These are phyloP conservation scores for Aspergillus unguis DNA, from an alignment of 2,329 filamentous ascomycete species.

Conservation along the genomic window DNA sequence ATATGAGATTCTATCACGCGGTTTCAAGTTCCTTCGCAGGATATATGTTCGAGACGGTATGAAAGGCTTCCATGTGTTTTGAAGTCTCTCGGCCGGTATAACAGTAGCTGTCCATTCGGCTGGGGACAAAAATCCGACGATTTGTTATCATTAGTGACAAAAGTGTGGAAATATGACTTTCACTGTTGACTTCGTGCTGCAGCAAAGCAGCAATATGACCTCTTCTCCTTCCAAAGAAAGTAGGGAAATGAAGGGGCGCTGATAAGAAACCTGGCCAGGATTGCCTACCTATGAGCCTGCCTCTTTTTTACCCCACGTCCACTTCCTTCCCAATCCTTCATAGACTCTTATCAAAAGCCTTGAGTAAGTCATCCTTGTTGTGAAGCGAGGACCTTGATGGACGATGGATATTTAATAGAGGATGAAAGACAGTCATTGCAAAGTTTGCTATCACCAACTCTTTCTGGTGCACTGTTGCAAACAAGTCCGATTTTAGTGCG, in stretches of 20 bases:
- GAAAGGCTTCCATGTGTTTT: neutral
- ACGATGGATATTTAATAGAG: neutral
- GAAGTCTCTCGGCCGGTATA: neutral
- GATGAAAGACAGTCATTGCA: neutral
- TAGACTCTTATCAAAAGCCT: neutral
- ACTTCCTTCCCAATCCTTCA: neutral
- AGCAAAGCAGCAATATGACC: neutral
- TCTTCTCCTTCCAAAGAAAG: neutral
- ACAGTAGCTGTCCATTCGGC: neutral
- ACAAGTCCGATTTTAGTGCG: neutral
- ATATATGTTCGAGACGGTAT: neutral
- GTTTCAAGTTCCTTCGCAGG: neutral
- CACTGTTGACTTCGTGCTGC: neutral
- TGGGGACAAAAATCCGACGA: neutral
- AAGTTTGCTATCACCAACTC: neutral
- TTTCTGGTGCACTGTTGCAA: neutral
- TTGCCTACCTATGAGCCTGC: neutral
- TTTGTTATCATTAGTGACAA: neutral
- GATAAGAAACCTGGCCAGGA: neutral
- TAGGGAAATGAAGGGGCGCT: neutral
- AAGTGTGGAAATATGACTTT: neutral
- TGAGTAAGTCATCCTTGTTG: constrained; percentile 1
- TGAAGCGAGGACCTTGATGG: neutral
- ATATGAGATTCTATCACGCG: neutral
- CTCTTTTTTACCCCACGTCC: neutral